Conservation (phyloP, 2,329 filamentous ascomycete species). For the Coniochaeta prunicola region DNA sequence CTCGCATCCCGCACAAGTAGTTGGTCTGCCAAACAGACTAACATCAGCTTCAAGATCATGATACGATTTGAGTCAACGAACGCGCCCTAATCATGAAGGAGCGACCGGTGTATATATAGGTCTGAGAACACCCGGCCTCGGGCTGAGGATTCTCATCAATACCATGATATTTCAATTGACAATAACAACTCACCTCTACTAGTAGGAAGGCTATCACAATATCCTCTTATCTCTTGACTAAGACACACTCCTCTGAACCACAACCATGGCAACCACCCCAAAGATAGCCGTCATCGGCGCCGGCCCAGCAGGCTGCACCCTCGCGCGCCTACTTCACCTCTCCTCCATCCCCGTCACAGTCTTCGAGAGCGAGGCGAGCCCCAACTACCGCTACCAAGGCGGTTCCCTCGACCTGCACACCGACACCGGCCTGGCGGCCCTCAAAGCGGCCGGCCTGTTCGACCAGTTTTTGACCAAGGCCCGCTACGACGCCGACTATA, state of each 20-base stretch:
- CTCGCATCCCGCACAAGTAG: neutral
- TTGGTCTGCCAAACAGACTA: neutral
- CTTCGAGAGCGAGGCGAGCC: slow-evolving; percentile 39
- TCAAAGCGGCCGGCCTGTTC: slow-evolving; percentile 41
- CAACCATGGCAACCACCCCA: slow-evolving; percentile 6
- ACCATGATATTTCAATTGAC: too few relatives aligned
- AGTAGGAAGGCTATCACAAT: too few relatives aligned
- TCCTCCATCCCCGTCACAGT: slow-evolving; percentile 37
- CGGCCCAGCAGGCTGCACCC: slow-evolving; percentile 39
- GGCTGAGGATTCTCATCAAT: too few relatives aligned
- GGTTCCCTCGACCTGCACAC: slow-evolving; percentile 49
- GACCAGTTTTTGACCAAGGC: slow-evolving; percentile 41
- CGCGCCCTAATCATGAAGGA: neutral
- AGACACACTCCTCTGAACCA: too few relatives aligned
- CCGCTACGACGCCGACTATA: slow-evolving; percentile 43
- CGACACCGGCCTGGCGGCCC: slow-evolving; percentile 39
- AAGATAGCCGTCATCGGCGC: slow-evolving; percentile 41
- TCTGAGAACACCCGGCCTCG: neutral
- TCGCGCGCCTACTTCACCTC: slow-evolving; percentile 44
- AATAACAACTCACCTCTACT: too few relatives aligned
- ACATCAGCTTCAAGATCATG: neutral
- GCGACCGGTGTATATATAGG: neutral
- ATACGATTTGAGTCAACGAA: neutral
- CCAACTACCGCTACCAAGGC: slow-evolving; percentile 39
- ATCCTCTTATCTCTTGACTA: too few relatives aligned